Conservation (phyloP, 495 filamentous ascomycete species). For the Talaromyces ruber region DNA sequence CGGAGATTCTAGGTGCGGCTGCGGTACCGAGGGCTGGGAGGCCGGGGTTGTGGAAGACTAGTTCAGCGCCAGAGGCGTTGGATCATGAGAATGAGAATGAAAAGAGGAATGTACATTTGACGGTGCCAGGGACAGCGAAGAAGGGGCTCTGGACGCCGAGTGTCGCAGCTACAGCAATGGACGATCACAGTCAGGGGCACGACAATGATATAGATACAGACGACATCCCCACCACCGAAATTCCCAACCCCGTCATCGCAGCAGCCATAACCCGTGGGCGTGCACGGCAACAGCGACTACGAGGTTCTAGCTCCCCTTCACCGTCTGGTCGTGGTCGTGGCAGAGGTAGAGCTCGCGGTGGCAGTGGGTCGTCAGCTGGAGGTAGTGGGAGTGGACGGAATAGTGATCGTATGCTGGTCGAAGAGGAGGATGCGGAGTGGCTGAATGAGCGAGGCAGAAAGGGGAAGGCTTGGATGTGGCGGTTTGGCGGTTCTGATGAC, state of each 20-base stretch:
- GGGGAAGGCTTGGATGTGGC: constrained; percentile 7
- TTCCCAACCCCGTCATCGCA: not conserved
- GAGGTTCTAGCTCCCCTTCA: not conserved
- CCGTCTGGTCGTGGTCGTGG: not conserved
- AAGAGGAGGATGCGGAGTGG: constrained; percentile 29
- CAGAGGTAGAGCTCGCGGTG: constrained; percentile 8
- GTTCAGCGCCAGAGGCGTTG: not conserved
- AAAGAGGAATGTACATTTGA: not conserved
- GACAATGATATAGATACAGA: not conserved
- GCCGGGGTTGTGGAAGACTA: not conserved
- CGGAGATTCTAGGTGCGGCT: constrained; percentile 9
- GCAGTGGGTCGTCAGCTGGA: constrained; percentile 7
- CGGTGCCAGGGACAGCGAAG: not conserved
- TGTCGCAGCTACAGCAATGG: not conserved
- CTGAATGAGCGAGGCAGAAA: constrained; percentile 10
- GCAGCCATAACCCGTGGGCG: not conserved
- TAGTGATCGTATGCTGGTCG: constrained; percentile 35
- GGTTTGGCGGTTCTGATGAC: not conserved
- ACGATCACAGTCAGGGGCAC: not conserved
- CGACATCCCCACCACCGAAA: not conserved
- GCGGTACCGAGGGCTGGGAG: constrained; percentile 6
- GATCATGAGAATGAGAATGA: not conserved
- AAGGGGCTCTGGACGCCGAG: not conserved
- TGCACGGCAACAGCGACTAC: not conserved
- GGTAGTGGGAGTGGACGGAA: constrained; percentile 18